Base-by-base conservation (phyloP, 106 monocot genomes). In the Vanilla planifolia region DNA sequence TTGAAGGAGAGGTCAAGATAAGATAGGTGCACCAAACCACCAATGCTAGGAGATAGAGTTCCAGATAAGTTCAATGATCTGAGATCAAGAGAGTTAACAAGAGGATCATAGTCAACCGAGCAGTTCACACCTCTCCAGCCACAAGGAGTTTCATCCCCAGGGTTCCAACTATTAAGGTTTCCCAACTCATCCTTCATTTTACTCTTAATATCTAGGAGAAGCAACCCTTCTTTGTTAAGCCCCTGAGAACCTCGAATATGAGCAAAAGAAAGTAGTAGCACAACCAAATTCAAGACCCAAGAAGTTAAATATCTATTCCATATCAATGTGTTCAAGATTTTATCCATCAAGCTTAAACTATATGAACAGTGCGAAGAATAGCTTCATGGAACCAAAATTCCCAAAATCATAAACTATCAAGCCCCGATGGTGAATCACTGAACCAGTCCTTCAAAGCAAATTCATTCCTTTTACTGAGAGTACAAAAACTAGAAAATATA, bases 1-100 rank as follows among this genome's bases (percentile, higher is more conserved):
- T 96, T 96, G 76, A 66, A 86, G 59, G 95, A 86, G 15, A 96
- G 63, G 47, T 96, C 76, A 13, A 96, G 85, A 60, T 59, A 50
- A 23, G 67, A 69, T 10, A 96, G 68, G 60, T 87, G 71, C 11
- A 72, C 42, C 24, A 96, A 55, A 23, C 61, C 44, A 42, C 90
- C 76, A 48, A 96, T 81, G 67, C 67, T 77, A 1, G 74, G 65
- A 8, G 84, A 79, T 22, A 96, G 53, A 26, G 48, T 74, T 22
- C 95, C 95, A 3, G 86, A 96, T 7, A 96, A 74, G 62, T 91
- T 96, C 81, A 84, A 66, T 27, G 72, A 65, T 19, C 42, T 79
- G 20, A 96, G 76, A 68, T 87, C 45, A 16, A 96, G 71, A 73
- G 78, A 71, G 53, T 36, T 64, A 59, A 95, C 79, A 1, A 77